phyloP scores from a whole-genome alignment of 192 early-diverging fungal genomes.

The Diversispora eburnea region DNA sequence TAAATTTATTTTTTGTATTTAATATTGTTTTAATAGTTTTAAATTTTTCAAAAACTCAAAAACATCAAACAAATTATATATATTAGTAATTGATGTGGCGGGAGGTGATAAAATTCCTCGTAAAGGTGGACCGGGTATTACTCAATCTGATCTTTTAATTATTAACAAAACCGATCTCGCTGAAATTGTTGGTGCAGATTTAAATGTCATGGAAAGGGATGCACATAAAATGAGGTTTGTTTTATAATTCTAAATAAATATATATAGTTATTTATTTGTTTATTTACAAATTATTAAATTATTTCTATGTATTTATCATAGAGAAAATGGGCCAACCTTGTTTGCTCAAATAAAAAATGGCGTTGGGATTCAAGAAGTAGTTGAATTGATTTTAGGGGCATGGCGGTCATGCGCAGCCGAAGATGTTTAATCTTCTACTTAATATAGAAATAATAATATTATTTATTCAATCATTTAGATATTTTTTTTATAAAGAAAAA shows the following conservation, averaged over 20 bases:
- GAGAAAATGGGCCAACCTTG: slow-evolving; percentile 80
- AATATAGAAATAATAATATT: neutral
- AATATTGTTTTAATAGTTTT: neutral
- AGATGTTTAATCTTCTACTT: neutral
- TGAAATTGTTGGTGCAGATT: slow-evolving; percentile 82
- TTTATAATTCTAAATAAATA: neutral
- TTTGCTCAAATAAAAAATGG: slow-evolving; percentile 93
- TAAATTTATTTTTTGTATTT: slow-evolving; percentile 3
- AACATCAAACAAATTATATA: neutral
- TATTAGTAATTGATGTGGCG: slow-evolving; percentile 87
- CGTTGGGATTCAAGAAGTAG: slow-evolving; percentile 77
- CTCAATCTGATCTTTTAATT: slow-evolving; percentile 89
- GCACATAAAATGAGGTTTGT: slow-evolving; percentile 73
- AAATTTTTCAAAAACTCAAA: neutral
- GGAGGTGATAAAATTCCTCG: slow-evolving; percentile 97
- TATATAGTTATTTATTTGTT: neutral
- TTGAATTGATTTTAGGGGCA: slow-evolving; percentile 67
- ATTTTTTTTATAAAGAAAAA: too few relatives aligned
- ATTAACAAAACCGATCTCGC: slow-evolving; percentile 98
- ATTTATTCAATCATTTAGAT: too few relatives aligned
- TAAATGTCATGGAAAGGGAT: slow-evolving; percentile 89
- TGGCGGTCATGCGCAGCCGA: slow-evolving; percentile 54
- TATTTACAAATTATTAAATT: neutral
- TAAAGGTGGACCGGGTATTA: slow-evolving; percentile 98
- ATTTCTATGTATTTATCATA: slow-evolving; percentile 14